phyloP scores from a whole-genome alignment of 2,329 filamentous ascomycete genomes.

The Fusarium sp. region DNA sequence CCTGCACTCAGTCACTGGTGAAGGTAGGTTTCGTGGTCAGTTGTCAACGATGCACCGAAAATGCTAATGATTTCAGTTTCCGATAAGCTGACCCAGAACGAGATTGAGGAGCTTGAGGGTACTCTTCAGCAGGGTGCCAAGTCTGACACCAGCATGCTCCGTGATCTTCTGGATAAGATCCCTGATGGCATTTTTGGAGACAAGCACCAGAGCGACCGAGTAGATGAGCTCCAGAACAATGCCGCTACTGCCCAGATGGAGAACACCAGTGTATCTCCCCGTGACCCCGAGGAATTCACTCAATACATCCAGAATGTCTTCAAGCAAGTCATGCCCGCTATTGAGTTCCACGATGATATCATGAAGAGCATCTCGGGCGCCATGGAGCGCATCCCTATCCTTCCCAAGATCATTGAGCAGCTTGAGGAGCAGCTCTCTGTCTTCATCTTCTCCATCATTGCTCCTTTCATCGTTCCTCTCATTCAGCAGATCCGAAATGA shows the following conservation, averaged over 20 bases:
- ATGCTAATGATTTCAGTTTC: slow-evolving; percentile 66
- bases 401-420: slow-evolving; percentile 88
- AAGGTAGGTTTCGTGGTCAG: slow-evolving; percentile 58
- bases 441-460: slow-evolving; percentile 92
- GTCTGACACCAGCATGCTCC: slow-evolving; percentile 79
- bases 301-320: slow-evolving; percentile 79
- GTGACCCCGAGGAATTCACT: slow-evolving; percentile 87
- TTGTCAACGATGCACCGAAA: not conserved
- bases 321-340: slow-evolving; percentile 86
- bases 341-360: slow-evolving; percentile 91
- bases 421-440: slow-evolving; percentile 88
- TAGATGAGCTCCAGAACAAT: slow-evolving; percentile 84
- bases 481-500: slow-evolving; percentile 89
- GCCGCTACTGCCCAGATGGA: slow-evolving; percentile 81
- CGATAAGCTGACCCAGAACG: slow-evolving; percentile 91
- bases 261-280: slow-evolving; percentile 79
- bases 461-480: slow-evolving; percentile 87
- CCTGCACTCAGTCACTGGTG: slow-evolving; percentile 84
- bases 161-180: slow-evolving; percentile 84
- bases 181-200: slow-evolving; percentile 84
- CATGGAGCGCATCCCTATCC: slow-evolving; percentile 86
- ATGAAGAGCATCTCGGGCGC: slow-evolving; percentile 83
- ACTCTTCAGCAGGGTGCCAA: slow-evolving; percentile 76
- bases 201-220: slow-evolving; percentile 79
- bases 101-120: slow-evolving; percentile 90